Evolutionary conservation across 2,329 filamentous ascomycete genomes (phyloP), one percentile per base, ranked within the genome.

Genomic region (Penicillium sp.): DNA sequence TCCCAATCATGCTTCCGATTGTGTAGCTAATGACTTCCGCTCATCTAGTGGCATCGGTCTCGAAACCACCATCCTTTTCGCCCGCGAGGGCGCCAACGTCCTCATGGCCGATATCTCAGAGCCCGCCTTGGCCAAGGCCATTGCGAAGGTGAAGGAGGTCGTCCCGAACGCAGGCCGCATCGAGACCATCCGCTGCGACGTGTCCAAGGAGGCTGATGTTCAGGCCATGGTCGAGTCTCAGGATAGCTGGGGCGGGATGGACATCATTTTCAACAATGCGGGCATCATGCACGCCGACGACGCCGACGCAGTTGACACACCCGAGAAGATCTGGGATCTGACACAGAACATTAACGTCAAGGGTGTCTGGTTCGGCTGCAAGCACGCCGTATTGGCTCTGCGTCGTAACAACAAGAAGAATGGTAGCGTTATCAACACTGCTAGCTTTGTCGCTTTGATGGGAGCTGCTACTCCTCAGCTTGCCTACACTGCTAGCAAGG

Each of bases 231-330:
- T 96, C 47, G 87, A 89, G 62, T 76, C 82, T 9, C 76, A 93
- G 52, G 92, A 96, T 73, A 70, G 83, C 52, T 95, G 89, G 88
- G 92, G 92, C 67, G 92, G 92, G 42, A 75, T 94, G 3, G 92
- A 96, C 71, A 80, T 96, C 68, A 89, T 96, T 65, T 96, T 96
- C 85, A 96, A 96, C 84, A 96, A 96, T 72, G 92, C 92, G 23
- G 92, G 92, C 50, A 96, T 96, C 74, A 96, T 96, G 92, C 92
- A 96, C 76, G 86, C 85, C 44, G 80, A 87, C 52, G 88, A 91
- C 71, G 86, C 83, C 67, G 86, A 90, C 72, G 90, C 92, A 45
- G 78, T 95, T 70, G 83, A 87, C 70, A 96, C 91, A 1, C 86
- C 89, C 46, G 90, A 96, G 77, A 85, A 84, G 65, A 92, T 96